Evolutionary conservation across 2,329 filamentous ascomycete genomes (phyloP), one percentile per base, ranked within the genome.

Genomic region (Monosporascus sp.): DNA sequence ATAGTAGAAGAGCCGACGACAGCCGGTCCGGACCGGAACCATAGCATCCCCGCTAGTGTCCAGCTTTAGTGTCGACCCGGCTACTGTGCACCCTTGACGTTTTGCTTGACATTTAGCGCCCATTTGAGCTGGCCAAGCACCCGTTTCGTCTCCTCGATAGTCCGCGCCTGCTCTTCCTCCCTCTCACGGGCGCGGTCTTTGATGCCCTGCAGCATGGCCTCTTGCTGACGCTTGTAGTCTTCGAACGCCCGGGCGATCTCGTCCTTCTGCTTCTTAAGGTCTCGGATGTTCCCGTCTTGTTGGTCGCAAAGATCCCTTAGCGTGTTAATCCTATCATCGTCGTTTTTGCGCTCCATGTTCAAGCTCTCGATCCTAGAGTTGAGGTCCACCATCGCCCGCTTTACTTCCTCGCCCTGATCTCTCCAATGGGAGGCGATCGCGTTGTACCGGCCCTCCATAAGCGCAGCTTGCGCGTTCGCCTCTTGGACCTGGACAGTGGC

Each of bases 281-380:
- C 76, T 53, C 81, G 80, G 54, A 88, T 79, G 61, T 90, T 88
- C 63, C 80, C 78, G 59, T 88, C 81, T 66, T 90, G 84, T 69
- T 91, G 87, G 59, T 90, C 86, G 66, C 83, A 86, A 34, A 91
- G 76, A 55, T 88, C 84, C 50, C 84, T 78, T 49, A 91, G 73
- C 34, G 81, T 83, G 56, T 74, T 77, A 60, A 88, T 84, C 70
- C 80, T 83, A 64, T 81, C 78, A 61, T 86, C 83, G 63, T 89
- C 85, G 50, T 73, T 74, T 57, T 71, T 75, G 54, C 84, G 75
- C 62, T 85, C 80, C 40, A 78, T 74, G 47, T 79, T 74, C 40
- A 88, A 69, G 9, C 68, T 68, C n/a, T 69, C 70, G 48, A 89
- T 79, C 63, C 85, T 81, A 34, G 68, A 70, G 45, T 75, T 70